These are phyloP conservation scores for Meira nashicola DNA, from an alignment of 1,284 basidiomycete species.

Conservation along the genomic window DNA sequence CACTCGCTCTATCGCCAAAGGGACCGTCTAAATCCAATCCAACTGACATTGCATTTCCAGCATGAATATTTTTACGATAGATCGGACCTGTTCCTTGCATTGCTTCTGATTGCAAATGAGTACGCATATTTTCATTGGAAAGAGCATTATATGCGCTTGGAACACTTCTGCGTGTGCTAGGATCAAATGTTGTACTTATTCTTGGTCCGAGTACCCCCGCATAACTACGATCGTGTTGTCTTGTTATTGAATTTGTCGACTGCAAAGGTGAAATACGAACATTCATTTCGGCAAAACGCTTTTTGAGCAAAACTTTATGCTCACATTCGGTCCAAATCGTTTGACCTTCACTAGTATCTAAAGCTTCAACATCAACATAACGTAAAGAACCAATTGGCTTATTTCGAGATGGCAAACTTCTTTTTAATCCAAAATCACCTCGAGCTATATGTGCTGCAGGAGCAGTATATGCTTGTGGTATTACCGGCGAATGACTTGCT, in stretches of 20 bases:
- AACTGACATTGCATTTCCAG: no score
- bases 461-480: slow-evolving; percentile 42
- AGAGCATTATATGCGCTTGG: slow-evolving; percentile 1
- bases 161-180: slow-evolving; percentile 3
- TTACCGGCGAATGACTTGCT: slow-evolving; percentile 35
- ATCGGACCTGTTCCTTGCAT: slow-evolving; percentile 1
- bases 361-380: slow-evolving; percentile 29
- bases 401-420: slow-evolving; percentile 34
- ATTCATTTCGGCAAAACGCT: slow-evolving; percentile 32
- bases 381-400: slow-evolving; percentile 32
- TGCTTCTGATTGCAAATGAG: slow-evolving; percentile 8
- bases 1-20: background rate
- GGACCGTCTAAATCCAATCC: background rate
- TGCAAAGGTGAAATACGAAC: background rate
- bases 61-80: background rate
- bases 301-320: slow-evolving; percentile 37
- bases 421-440: slow-evolving; percentile 48
- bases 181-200: slow-evolving; percentile 6
- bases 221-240: background rate
- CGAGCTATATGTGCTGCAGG: slow-evolving; percentile 38
- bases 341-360: slow-evolving; percentile 39
- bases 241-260: background rate
- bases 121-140: background rate
- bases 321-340: slow-evolving; percentile 42
- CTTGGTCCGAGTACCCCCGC: background rate